These are phyloP conservation scores for Sclerotinia subarctica DNA, from an alignment of 2,329 filamentous ascomycete genomes.

Conservation along the genomic window DNA sequence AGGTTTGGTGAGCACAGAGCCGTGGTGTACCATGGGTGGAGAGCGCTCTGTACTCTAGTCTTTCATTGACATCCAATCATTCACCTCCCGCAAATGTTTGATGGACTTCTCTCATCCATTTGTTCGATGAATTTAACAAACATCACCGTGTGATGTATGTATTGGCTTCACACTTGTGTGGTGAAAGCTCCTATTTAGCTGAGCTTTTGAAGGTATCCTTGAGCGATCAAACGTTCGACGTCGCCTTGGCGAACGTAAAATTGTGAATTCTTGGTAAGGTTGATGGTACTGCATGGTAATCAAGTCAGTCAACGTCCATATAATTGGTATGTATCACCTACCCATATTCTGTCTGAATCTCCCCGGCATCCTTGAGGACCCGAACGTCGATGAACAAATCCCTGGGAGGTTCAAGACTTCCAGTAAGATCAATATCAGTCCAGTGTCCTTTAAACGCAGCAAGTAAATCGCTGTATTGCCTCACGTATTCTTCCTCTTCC, in stretches of 20 bases:
- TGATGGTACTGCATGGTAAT: slow-evolving; percentile 68
- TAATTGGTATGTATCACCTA: slow-evolving; percentile 46
- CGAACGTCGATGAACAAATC: slow-evolving; percentile 97
- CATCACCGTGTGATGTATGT: background rate
- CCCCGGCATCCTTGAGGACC: slow-evolving; percentile 92
- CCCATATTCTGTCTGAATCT: slow-evolving; percentile 99
- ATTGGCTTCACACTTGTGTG: background rate
- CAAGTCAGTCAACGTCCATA: slow-evolving; percentile 24
- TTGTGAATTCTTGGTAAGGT: slow-evolving; percentile 95
- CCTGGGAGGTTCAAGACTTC: slow-evolving; percentile 86
- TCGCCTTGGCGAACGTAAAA: slow-evolving; percentile 96
- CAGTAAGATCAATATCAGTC: slow-evolving; percentile 96
- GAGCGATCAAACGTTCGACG: slow-evolving; percentile 88
- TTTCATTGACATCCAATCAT: background rate
- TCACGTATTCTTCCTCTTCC: slow-evolving; percentile 94
- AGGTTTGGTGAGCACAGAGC: slow-evolving; percentile 13
- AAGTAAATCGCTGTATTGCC: slow-evolving; percentile 85
- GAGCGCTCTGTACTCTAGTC: background rate
- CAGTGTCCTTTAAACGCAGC: slow-evolving; percentile 98
- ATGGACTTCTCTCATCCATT: background rate
- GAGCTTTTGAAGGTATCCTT: slow-evolving; percentile 91
- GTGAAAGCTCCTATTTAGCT: slow-evolving; percentile 51
- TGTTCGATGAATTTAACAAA: background rate
- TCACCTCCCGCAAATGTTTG: background rate
- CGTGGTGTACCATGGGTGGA: background rate